Conservation (phyloP, 805 yeast genomes). For the Ogataea pignaliae region DNA sequence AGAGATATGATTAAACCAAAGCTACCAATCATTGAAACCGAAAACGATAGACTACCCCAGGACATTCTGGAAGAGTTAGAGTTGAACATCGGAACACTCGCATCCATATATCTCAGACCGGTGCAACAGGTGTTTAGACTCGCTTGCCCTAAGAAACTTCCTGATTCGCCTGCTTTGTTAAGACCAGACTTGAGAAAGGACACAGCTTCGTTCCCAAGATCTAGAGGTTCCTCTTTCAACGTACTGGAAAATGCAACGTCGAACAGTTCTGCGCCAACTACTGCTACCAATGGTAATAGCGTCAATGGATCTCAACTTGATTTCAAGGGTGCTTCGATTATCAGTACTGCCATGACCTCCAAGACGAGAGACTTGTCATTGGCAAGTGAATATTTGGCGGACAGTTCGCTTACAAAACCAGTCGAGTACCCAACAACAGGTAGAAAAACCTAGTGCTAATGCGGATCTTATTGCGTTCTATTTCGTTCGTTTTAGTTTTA, state of each 20-base stretch:
- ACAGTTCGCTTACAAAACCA: too few relatives aligned
- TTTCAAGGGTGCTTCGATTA: too few relatives aligned
- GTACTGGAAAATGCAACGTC: background rate
- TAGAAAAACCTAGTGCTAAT: too few relatives aligned
- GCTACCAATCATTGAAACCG: constrained; percentile 60
- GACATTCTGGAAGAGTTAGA: constrained; percentile 74
- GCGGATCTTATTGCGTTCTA: too few relatives aligned
- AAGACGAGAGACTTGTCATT: background rate
- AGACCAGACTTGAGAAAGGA: constrained; percentile 4
- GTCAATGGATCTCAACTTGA: too few relatives aligned
- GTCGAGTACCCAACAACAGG: too few relatives aligned
- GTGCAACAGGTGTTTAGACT: constrained; percentile 73
- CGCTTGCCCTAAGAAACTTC: constrained; percentile 47
- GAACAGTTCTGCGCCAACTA: background rate
- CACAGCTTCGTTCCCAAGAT: background rate
- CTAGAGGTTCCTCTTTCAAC: background rate
- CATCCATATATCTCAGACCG: constrained; percentile 81
- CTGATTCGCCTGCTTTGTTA: constrained; percentile 44
- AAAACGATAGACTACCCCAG: constrained; percentile 68
- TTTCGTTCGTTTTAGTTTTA: too few relatives aligned
- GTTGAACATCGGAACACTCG: constrained; percentile 74
- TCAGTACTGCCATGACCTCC: background rate
- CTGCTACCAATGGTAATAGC: background rate
- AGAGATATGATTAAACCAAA: constrained; percentile 54
- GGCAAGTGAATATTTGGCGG: too few relatives aligned